Percentiles rank a stretch among this genome's conserved stretches.
Conservation (phyloP, 2,329 filamentous ascomycete genomes). For the Microdochium trichocladiopsis region DNA sequence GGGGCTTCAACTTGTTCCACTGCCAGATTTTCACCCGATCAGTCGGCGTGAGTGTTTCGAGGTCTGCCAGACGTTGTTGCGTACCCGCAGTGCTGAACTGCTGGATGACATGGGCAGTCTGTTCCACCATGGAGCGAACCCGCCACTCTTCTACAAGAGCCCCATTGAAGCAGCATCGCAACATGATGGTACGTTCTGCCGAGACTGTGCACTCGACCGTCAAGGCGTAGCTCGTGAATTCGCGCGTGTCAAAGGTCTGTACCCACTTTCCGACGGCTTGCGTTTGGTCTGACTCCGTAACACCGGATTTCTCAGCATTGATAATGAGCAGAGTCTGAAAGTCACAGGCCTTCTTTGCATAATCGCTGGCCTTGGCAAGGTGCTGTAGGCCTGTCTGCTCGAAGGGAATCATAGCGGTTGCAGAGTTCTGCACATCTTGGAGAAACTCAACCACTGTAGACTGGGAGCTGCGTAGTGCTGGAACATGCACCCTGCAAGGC, state of each 20-base stretch:
- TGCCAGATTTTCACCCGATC: background rate
- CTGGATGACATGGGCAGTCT: background rate
- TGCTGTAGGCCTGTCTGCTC: conserved; percentile 1
- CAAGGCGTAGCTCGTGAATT: background rate
- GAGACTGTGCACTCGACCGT: background rate
- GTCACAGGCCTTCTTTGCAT: background rate
- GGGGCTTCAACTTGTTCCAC: background rate
- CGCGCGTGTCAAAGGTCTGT: background rate
- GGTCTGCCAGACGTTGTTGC: background rate
- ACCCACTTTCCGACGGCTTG: background rate
- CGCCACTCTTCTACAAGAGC: background rate
- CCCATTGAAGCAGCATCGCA: background rate
- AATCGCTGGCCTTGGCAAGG: background rate
- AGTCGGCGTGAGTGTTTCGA: background rate
- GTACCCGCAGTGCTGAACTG: background rate
- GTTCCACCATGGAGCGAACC: background rate
- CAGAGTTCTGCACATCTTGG: background rate
- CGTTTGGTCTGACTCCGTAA: background rate
- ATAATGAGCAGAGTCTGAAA: background rate
- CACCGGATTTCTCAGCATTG: background rate
- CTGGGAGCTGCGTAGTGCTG: background rate
- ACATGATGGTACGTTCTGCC: background rate
- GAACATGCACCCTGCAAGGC: conserved; percentile 18
- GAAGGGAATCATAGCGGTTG: background rate
- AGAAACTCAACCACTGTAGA: background rate